Evolutionary conservation across 352 stramenopile genomes (phyloP).

Genomic region (Saprolegnia parasitica): DNA sequence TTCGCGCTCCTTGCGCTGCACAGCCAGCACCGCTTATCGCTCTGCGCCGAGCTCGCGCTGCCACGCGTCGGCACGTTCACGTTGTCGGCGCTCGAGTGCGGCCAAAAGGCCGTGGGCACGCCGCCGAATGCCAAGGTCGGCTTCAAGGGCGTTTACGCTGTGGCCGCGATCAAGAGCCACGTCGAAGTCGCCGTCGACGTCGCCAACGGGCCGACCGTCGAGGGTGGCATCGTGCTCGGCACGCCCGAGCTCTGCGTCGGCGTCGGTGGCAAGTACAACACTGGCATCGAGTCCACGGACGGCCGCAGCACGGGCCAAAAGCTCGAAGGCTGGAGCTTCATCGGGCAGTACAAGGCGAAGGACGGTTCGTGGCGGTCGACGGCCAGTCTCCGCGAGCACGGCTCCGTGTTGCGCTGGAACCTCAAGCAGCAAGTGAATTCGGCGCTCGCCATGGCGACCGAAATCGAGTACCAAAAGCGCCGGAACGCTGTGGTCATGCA

Average conservation of each 20-base stretch:
- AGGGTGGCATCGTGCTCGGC: slow-evolving; percentile 14
- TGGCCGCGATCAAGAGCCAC: not conserved
- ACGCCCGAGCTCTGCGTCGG: slow-evolving; percentile 19
- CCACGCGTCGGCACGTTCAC: slow-evolving; percentile 22
- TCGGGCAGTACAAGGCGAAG: slow-evolving; percentile 14
- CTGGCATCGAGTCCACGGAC: slow-evolving; percentile 20
- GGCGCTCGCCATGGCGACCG: slow-evolving; percentile 6
- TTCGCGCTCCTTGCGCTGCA: slow-evolving; percentile 12
- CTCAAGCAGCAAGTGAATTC: slow-evolving; percentile 9
- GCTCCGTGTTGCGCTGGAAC: slow-evolving; percentile 22
- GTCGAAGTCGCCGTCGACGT: slow-evolving; percentile 23
- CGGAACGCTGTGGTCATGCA: slow-evolving; percentile 16
- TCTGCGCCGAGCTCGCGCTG: slow-evolving; percentile 20
- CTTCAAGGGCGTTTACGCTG: slow-evolving; percentile 10
- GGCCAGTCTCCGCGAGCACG: slow-evolving; percentile 18
- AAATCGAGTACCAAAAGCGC: slow-evolving; percentile 24
- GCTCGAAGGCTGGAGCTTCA: slow-evolving; percentile 10
- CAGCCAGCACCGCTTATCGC: slow-evolving; percentile 23
- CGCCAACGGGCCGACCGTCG: slow-evolving; percentile 18
- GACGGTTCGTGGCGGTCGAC: slow-evolving; percentile 15
- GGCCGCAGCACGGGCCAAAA: slow-evolving; percentile 13
- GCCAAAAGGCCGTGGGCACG: slow-evolving; percentile 26
- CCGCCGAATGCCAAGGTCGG: slow-evolving; percentile 26
- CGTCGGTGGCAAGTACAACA: slow-evolving; percentile 19
- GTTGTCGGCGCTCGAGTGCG: slow-evolving; percentile 25